Percentiles rank a stretch among this genome's conserved stretches.
phyloP scores from a whole-genome alignment of 2,329 filamentous ascomycete genomes.

The Botrytis hyacinthi region DNA sequence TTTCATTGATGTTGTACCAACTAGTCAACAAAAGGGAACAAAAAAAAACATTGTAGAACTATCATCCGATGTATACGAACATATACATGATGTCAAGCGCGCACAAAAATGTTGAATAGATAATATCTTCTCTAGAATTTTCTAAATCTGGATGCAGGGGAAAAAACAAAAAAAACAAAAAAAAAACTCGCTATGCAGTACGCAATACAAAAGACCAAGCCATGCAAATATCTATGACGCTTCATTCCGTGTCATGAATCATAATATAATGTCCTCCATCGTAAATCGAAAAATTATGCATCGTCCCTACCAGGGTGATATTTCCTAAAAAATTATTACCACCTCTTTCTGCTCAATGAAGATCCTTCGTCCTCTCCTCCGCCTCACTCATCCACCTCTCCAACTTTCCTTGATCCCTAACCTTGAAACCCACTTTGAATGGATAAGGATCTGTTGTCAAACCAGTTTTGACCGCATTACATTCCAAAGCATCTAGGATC shows the following conservation, averaged over 20 bases:
- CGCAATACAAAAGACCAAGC: neutral
- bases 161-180: neutral
- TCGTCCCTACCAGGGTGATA: neutral
- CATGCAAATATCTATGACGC: neutral
- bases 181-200: neutral
- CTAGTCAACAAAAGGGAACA: no score
- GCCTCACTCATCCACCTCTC: slow-evolving; percentile 52
- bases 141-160: neutral
- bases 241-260: neutral
- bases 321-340: neutral
- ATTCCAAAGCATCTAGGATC: slow-evolving; percentile 56
- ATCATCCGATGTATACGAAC: no score
- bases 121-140: neutral
- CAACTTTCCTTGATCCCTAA: slow-evolving; percentile 47
- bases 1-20: no score
- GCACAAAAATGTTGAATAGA: neutral
- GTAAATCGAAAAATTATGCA: no score
- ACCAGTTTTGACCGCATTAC: slow-evolving; percentile 55
- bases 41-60: no score
- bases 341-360: slow-evolving; percentile 6
- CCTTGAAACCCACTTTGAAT: slow-evolving; percentile 57
- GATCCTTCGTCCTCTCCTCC: slow-evolving; percentile 33
- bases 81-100: neutral
- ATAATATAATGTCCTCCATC: neutral
- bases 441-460: slow-evolving; percentile 61